Conservation (phyloP, 1,284 basidiomycete species). For the Vanrija humicola region DNA sequence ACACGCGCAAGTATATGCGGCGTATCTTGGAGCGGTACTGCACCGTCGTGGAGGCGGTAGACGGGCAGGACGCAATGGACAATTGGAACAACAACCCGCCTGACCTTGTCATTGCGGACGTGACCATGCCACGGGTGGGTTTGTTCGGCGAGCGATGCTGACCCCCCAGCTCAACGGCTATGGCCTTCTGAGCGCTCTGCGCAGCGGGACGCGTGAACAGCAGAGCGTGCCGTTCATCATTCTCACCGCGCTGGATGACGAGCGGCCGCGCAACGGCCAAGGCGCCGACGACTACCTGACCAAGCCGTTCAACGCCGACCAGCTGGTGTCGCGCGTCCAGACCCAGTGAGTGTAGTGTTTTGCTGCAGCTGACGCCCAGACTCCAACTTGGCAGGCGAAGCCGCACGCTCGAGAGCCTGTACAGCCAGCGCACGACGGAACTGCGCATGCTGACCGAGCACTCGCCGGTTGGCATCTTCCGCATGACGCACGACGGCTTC, state of each 20-base stretch:
- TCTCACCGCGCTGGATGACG: conserved; percentile 38
- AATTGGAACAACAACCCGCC: conserved; percentile 26
- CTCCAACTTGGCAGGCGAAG: conserved; percentile 42
- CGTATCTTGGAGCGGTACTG: conserved; percentile 47
- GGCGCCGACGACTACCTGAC: conserved; percentile 49
- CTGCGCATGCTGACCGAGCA: conserved; percentile 24
- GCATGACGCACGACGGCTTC: conserved; percentile 24
- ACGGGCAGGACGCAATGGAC: conserved; percentile 47
- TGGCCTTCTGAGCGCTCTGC: conserved; percentile 29
- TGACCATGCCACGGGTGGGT: conserved; percentile 47
- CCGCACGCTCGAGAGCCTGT: conserved; percentile 35
- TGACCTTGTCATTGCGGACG: conserved; percentile 48
- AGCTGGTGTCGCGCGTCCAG: conserved; percentile 49
- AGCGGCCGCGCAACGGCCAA: conserved; percentile 14
- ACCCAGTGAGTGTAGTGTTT: conserved; percentile 15
- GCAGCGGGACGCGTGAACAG: conserved; percentile 14
- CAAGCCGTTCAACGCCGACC: conserved; percentile 46
- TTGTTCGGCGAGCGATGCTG: not conserved
- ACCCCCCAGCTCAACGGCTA: conserved; percentile 34
- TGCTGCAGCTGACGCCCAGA: no score
- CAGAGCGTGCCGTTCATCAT: conserved; percentile 39
- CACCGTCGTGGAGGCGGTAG: conserved; percentile 44
- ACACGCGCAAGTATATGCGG: conserved; percentile 41
- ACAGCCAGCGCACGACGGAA: conserved; percentile 42
- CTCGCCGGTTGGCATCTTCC: conserved; percentile 40